These are phyloP conservation scores for Fusarium cyanostomum DNA, from an alignment of 2,329 filamentous ascomycete species.

Conservation along the genomic window DNA sequence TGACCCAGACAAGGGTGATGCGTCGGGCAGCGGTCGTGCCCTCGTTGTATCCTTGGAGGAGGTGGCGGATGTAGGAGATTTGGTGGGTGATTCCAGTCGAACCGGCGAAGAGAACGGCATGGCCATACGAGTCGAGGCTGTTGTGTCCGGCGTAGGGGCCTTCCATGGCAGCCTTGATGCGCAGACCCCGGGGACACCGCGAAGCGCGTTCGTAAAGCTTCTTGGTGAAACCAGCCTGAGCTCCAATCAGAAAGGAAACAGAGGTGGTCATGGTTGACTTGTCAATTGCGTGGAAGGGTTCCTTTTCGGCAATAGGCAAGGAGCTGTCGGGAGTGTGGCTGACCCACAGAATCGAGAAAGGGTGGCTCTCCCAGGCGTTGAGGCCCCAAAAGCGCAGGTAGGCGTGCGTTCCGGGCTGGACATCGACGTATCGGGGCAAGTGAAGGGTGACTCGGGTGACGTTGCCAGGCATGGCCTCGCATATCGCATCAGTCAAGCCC, in stretches of 20 bases:
- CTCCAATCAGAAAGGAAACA: slow-evolving; percentile 86
- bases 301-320: slow-evolving; percentile 54
- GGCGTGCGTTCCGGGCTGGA: slow-evolving; percentile 77
- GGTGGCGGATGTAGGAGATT: slow-evolving; percentile 83
- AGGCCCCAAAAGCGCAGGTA: slow-evolving; percentile 77
- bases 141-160: slow-evolving; percentile 89
- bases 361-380: slow-evolving; percentile 77
- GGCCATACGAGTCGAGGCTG: slow-evolving; percentile 90
- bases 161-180: slow-evolving; percentile 80
- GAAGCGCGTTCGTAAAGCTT: slow-evolving; percentile 78
- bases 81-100: slow-evolving; percentile 97
- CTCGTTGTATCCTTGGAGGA: slow-evolving; percentile 74
- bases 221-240: slow-evolving; percentile 88
- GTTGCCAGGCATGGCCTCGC: slow-evolving; percentile 76
- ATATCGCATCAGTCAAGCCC: slow-evolving; percentile 70
- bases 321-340: slow-evolving; percentile 60
- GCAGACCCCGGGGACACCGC: slow-evolving; percentile 62
- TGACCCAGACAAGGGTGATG: slow-evolving; percentile 89
- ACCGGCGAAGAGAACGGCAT: slow-evolving; percentile 88
- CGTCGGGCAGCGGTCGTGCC: slow-evolving; percentile 82
- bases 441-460: slow-evolving; percentile 75
- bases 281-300: slow-evolving; percentile 50
- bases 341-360: slow-evolving; percentile 82
- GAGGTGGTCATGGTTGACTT: slow-evolving; percentile 59
- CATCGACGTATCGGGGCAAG: slow-evolving; percentile 71